A percentile compares a stretch with the other conserved stretches of the same genome.
These are phyloP conservation scores for Rutidosis leptorrhynchoides DNA, from an alignment of 129 eudicot species.

Conservation along the genomic window DNA sequence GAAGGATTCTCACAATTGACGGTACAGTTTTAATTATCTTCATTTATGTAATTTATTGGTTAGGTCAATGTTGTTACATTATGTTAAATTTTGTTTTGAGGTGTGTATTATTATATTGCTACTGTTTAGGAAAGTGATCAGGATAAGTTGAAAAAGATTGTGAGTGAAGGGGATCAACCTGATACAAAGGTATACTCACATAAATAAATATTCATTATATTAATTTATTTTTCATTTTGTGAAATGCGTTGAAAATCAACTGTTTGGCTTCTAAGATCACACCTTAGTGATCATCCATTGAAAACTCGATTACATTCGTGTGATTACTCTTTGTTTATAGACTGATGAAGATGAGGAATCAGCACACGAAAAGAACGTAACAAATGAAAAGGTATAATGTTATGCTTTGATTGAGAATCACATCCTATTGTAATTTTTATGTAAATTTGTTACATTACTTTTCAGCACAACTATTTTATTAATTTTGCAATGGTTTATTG, in stretches of 20 bases:
- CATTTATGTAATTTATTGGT: not conserved
- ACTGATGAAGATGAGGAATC: constrained; percentile 22
- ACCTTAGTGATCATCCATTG: too few species aligned
- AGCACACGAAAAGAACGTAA: constrained; percentile 25
- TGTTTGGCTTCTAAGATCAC: not conserved
- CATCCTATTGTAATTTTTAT: not conserved
- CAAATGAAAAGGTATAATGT: constrained; percentile 29
- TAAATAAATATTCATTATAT: not conserved
- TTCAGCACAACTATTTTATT: constrained; percentile 5
- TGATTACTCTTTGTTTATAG: constrained; percentile 29
- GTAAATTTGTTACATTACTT: not conserved
- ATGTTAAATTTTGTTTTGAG: constrained; percentile 14
- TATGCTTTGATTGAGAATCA: not conserved
- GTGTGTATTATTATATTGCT: not conserved
- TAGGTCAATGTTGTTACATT: not conserved
- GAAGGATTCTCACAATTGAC: constrained; percentile 61
- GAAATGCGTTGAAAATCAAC: constrained; percentile 1
- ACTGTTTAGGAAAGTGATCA: constrained; percentile 60
- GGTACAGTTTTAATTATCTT: constrained; percentile 25
- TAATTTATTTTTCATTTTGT: constrained; percentile 8
- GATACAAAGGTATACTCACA: constrained; percentile 38
- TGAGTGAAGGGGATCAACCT: constrained; percentile 30
- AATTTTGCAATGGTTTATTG: constrained; percentile 31
- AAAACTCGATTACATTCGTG: constrained; percentile 11
- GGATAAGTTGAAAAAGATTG: constrained; percentile 57